Base-by-base conservation (phyloP, 371 early-diverging fungal species). In the Mortierella sp. region DNA sequence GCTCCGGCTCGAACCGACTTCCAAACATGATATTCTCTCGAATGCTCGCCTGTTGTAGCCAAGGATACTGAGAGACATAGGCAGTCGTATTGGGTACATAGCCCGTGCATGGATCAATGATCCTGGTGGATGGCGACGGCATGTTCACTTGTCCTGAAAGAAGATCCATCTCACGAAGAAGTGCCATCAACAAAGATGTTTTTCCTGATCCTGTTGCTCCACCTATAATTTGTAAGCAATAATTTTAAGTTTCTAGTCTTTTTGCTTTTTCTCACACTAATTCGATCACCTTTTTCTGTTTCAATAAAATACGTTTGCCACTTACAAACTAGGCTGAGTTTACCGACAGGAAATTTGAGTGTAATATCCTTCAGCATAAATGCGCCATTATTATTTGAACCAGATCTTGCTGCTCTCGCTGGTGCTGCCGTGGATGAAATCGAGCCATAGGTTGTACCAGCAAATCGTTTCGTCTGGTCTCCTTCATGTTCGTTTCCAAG, bases 11-110 rank as follows among this genome's bases (percentile, higher is more conserved):
- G 59, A 84, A 94, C 6, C 83, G 83, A 26, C 84, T 71, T 29
- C 96, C 96, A 82, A 96, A 96, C 46, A 95, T 70, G 52, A 96
- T 92, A 65, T 96, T 96, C 29, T 94, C 91, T 19, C 90, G 85
- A 47, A 96, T 89, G 1, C 95, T 90, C 7, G 88, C 92, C 67
- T 96, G 93, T 69, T 91, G 90, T 37, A 96, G 84, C 96, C 96
- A 96, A 5, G 96, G 92, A 58, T 89, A 75, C 70, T 95, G 95
- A 6, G 93, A 85, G 21, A 92, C 93, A 77, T 93, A 95, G 0
- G 92, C 94, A 6, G 94, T 82, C 1, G 84, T 80, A 19, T 75
- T 68, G 1, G 86, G 86, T 75, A 62, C 82, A 81, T 46, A 84
- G 6, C 67, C 69, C 48, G 53, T 77, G 23, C 19, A 23, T 21